phyloP scores from a whole-genome alignment of 208 protist species.

The Acanthamoeba sp. region DNA sequence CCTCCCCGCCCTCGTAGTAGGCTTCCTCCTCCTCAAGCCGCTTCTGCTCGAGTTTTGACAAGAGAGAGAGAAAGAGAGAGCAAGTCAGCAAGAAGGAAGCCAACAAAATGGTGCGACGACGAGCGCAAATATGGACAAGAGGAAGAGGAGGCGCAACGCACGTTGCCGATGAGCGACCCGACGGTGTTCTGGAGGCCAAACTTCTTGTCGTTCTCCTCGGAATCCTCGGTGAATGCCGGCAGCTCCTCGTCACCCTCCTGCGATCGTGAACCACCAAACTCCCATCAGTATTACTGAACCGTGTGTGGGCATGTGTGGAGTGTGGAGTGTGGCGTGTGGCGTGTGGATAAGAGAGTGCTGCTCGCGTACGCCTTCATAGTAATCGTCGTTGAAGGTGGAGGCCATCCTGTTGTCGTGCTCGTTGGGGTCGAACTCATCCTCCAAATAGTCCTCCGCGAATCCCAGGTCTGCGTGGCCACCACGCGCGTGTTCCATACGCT shows the following conservation, averaged over 20 bases:
- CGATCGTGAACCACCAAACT: neutral
- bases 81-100: neutral
- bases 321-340: no score
- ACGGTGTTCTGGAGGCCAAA: neutral
- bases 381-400: slow-evolving; percentile 32
- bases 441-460: slow-evolving; percentile 5
- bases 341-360: neutral
- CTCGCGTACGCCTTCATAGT: slow-evolving; percentile 48
- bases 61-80: no score
- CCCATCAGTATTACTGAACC: no score
- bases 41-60: neutral
- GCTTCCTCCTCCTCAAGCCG: neutral
- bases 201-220: neutral
- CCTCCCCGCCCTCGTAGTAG: neutral
- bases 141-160: neutral
- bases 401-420: slow-evolving; percentile 27
- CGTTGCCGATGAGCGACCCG: neutral
- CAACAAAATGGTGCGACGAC: neutral
- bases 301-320: no score
- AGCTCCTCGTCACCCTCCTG: slow-evolving; percentile 6
- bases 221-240: neutral
- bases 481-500: no score
- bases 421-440: slow-evolving; percentile 32
- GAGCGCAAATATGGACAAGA: no score
- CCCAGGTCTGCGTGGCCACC: neutral